Evolutionary conservation across 116 monocot genomes (phyloP).

Genomic region (Trichopus zeylanicus): DNA sequence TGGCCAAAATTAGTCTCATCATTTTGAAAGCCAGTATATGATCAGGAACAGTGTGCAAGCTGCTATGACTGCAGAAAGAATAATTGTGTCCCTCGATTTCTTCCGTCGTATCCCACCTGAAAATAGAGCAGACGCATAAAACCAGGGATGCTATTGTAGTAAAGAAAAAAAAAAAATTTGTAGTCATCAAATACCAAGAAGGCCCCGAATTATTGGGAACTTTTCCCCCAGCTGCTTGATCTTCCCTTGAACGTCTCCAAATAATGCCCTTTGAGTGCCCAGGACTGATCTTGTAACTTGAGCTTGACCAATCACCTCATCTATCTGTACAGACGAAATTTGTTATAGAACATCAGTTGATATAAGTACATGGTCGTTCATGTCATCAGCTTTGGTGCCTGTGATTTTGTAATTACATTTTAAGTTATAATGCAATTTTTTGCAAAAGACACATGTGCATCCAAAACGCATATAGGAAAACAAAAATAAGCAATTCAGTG

Average conservation of each 20-base stretch:
- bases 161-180: neutral
- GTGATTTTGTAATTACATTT: too few species aligned
- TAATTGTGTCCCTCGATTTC: slow-evolving; percentile 78
- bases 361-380: too few species aligned
- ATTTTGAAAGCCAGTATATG: slow-evolving; percentile 96
- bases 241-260: slow-evolving; percentile 92
- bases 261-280: slow-evolving; percentile 52
- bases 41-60: slow-evolving; percentile 89
- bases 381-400: too few species aligned
- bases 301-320: slow-evolving; percentile 94
- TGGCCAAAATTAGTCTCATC: too few species aligned
- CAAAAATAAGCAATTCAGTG: too few species aligned
- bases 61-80: slow-evolving; percentile 91
- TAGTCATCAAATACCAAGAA: slow-evolving; percentile 56
- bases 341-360: too few species aligned
- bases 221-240: slow-evolving; percentile 90
- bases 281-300: slow-evolving; percentile 70
- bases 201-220: slow-evolving; percentile 79
- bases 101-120: slow-evolving; percentile 90
- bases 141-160: neutral
- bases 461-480: too few species aligned
- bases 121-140: slow-evolving; percentile 8
- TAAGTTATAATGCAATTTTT: too few species aligned
- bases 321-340: slow-evolving; percentile 44
- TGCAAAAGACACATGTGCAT: too few species aligned